Evolutionary conservation across 1,284 basidiomycete genomes (phyloP), one percentile per base, ranked within the genome.

Genomic region (Boletus semigastroideus): DNA sequence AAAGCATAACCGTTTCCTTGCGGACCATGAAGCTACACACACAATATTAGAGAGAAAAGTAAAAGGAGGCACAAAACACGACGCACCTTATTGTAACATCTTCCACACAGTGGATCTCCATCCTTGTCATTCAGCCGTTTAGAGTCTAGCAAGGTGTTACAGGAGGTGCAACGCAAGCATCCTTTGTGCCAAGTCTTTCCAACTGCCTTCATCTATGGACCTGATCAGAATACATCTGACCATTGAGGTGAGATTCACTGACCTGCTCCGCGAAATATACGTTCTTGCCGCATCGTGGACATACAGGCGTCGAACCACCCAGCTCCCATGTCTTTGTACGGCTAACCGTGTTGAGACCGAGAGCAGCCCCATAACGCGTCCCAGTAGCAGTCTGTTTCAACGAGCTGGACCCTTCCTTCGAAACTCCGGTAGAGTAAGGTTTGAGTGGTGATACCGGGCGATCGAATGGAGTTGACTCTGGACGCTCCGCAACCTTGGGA

Each of bases 161-260:
- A 91, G 57, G 83, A 83, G 5, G 76, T 76, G 63, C 88, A 91
- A 19, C 87, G 74, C 56, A 91, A 67, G 62, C 89, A 91, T n/a
- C 70, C 72, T 64, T 87, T 89, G 58, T 91, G 88, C 67, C 76
- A 91, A 33, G 83, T 86, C 73, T 87, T 84, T 16, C 86, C 85
- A 4, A 86, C 77, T 3, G 88, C 87, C 69, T 87, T 87, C 52
- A 86, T 80, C 83, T 86, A 48, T 48, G 13, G 33, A 57, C 42
- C 8, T 37, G 9, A 33, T 70, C 20, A 63, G 48, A 38, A 36
- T 20, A 27, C 17, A 34, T 31, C n/a, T 12, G 27, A 7, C 14
- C 5, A 47, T 5, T 19, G 31, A 19, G 13, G 16, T 39, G 16
- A 47, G 44, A 30, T 42, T 17, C 17, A 45, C 55, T 10, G 36